Evolutionary conservation across 306 rosid species (phyloP), one percentile per base, ranked within the genome.

Genomic region (Urtica urens): DNA sequence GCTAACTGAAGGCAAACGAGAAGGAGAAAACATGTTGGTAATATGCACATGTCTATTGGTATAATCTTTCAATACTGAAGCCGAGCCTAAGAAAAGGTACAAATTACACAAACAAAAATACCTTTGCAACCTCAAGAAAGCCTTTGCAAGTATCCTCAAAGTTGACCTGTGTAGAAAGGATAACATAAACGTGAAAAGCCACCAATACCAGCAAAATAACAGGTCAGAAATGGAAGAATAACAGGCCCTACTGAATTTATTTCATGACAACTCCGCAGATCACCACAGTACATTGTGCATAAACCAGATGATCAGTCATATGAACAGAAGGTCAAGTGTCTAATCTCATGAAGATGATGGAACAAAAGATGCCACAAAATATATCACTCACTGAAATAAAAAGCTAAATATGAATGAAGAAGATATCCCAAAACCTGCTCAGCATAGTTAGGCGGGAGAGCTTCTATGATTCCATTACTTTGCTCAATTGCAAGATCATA

Each of bases 121-220:
- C 99, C 95, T 90, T 85, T 7, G 99, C 95, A 71, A 90, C 92
- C 62, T 90, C 99, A 18, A 90, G 80, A 69, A 85, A 90, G 26
- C 99, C 99, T 63, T 90, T 90, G 78, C 95, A 81, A 33, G 95
- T 85, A 55, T 90, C 95, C 83, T 85, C 99, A 71, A 90, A 90
- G 65, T 90, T 84, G 58, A 90, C 93, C 95, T 90, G 77, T 34
- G 59, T 31, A 64, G 16, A 27, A 59, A 57, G n/a, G n/a, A n/a
- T n/a, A n/a, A n/a, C n/a, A n/a, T n/a, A n/a, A n/a, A n/a, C n/a
- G n/a, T n/a, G n/a, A n/a, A n/a, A n/a, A n/a, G n/a, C n/a, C n/a
- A n/a, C n/a, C n/a, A n/a, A n/a, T n/a, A n/a, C n/a, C n/a, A n/a
- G n/a, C n/a, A n/a, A n/a, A n/a, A n/a, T n/a, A 16, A 20, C 5